Base-by-base conservation (phyloP, 2,329 filamentous ascomycete species). In the Ceratocystis lukuohia region DNA sequence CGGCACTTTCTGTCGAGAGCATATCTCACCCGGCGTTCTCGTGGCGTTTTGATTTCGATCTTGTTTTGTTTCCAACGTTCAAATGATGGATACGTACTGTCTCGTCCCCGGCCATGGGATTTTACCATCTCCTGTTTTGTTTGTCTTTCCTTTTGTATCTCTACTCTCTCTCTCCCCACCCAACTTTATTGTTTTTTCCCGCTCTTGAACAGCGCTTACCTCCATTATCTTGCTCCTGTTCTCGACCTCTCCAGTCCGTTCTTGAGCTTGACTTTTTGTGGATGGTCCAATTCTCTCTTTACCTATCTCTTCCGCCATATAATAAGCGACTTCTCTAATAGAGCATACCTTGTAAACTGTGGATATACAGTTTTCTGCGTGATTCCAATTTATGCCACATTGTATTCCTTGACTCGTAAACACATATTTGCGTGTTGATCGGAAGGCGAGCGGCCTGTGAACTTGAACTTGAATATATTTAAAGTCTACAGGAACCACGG, bases 1-100 rank as follows among this genome's bases (percentile, higher is more conserved):
- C 30, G 30, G n/a, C 20, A 22, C 17, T 61, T 17, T 15, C 48
- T 28, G 20, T 25, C 22, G 22, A 5, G 10, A 53, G 48, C 48
- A 53, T 25, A 53, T 53, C 6, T 30, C 30, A 59, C 28, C 56
- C 56, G 56, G 56, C 56, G 56, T 62, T 62, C n/a, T 46, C 41
- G n/a, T 25, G 56, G 56, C 7, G 56, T 62, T 44, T 46, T 62
- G 12, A 15, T 22, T 30, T 46, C 30, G 8, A 33, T 53, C 5
- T 6, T 53, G 20, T 8, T 53, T 28, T 53, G 22, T 17, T 48
- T 20, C 46, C 48, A 10, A 53, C 25, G 20, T 15, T 28, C 20
- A 53, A 53, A 53, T 53, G 22, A 53, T 25, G 37, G 10, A 41
- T 41, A 41, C 37, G 37, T 41, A 15, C 37, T 41, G 10, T 15